These are phyloP conservation scores for Dunaliella salina DNA, from an alignment of 163 green algal genomes.

Conservation along the genomic window DNA sequence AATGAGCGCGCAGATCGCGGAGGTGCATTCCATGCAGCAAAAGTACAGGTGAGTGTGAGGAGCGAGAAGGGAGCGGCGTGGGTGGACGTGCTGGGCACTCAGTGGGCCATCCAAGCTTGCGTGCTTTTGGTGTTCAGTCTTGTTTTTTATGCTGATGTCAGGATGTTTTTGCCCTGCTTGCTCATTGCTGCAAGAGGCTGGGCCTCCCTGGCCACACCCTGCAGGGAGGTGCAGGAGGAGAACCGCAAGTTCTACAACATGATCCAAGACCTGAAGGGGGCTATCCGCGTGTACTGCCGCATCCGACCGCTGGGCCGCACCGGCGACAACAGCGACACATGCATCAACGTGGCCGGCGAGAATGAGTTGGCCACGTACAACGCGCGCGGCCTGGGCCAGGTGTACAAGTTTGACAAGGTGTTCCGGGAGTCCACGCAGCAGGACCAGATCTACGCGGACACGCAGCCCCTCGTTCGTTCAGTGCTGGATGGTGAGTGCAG, in stretches of 20 bases:
- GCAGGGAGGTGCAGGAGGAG: constrained; percentile 47
- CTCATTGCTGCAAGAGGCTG: background rate
- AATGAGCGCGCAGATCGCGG: background rate
- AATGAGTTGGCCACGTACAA: constrained; percentile 53
- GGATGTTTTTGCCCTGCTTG: too few species aligned
- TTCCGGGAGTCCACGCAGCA: constrained; percentile 71
- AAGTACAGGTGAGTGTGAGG: background rate
- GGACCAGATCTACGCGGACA: constrained; percentile 83
- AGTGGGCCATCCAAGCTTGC: too few species aligned
- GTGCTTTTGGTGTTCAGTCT: too few species aligned
- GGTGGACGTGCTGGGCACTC: background rate
- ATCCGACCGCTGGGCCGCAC: constrained; percentile 60
- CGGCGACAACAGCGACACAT: constrained; percentile 49
- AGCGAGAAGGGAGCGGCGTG: background rate
- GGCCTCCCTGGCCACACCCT: background rate
- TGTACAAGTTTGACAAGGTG: constrained; percentile 81
- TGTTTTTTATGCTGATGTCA: too few species aligned
- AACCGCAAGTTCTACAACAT: constrained; percentile 75
- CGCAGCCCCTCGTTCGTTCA: constrained; percentile 78
- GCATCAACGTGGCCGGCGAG: constrained; percentile 38
- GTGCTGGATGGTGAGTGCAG: constrained; percentile 77
- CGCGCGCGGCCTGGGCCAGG: constrained; percentile 36
- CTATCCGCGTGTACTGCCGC: constrained; percentile 87
- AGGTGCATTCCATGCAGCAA: background rate
- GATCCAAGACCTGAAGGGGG: constrained; percentile 83